A percentile compares a stretch with the other conserved stretches of the same genome.
Conservation (phyloP, 2,329 filamentous ascomycete species). For the Colletotrichum agaves region DNA sequence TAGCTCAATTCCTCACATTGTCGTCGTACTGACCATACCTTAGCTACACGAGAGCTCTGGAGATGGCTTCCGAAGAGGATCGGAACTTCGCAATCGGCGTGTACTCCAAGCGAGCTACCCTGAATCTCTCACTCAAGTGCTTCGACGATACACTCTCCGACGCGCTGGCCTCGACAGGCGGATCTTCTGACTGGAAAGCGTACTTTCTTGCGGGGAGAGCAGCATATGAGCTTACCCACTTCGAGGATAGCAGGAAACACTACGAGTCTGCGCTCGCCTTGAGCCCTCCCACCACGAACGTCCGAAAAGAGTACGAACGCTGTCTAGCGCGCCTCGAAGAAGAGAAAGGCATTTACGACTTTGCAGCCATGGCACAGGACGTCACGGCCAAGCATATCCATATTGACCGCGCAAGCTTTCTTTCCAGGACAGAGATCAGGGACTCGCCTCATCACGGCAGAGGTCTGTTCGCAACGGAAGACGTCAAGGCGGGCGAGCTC, state of each 20-base stretch:
- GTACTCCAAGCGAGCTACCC: slow-evolving; percentile 46
- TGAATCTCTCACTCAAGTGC: slow-evolving; percentile 46
- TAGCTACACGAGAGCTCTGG: slow-evolving; percentile 49
- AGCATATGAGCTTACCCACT: slow-evolving; percentile 48
- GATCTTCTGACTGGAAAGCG: slow-evolving; percentile 45
- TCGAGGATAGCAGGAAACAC: slow-evolving; percentile 40
- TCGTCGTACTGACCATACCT: neutral
- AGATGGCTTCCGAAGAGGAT: slow-evolving; percentile 38
- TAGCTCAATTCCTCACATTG: rapidly evolving
- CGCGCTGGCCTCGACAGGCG: slow-evolving; percentile 44
- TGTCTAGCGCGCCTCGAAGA: slow-evolving; percentile 34
- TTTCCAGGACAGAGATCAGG: slow-evolving; percentile 46
- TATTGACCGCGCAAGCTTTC: slow-evolving; percentile 46
- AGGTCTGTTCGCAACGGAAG: slow-evolving; percentile 54
- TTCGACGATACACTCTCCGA: slow-evolving; percentile 48
- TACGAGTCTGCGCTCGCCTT: slow-evolving; percentile 42
- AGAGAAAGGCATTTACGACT: slow-evolving; percentile 37
- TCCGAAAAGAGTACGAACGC: slow-evolving; percentile 39
- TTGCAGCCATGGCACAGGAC: slow-evolving; percentile 27
- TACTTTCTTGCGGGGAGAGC: slow-evolving; percentile 49
- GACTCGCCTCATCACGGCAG: slow-evolving; percentile 49
- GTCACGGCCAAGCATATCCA: slow-evolving; percentile 38
- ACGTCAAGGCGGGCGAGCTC: slow-evolving; percentile 52
- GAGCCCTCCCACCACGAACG: slow-evolving; percentile 36
- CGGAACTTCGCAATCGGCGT: slow-evolving; percentile 40